Percentiles rank a stretch among this genome's conserved stretches.
These are phyloP conservation scores for Cercospora berteroae DNA, from an alignment of 2,329 filamentous ascomycete genomes.

Conservation along the genomic window DNA sequence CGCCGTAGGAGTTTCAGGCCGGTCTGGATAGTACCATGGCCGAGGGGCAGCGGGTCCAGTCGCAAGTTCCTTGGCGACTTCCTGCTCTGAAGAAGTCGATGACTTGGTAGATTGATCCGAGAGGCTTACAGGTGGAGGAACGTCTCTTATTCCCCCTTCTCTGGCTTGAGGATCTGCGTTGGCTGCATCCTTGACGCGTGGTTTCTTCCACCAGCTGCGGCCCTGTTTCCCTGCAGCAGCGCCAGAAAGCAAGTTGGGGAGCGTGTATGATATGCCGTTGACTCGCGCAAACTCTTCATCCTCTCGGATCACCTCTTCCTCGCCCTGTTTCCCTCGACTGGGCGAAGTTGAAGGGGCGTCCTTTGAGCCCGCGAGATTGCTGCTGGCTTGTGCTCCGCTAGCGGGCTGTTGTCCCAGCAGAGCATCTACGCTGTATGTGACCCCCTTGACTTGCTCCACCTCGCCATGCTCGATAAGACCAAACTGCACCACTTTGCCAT, in stretches of 20 bases:
- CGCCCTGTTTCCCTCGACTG: conserved; percentile 41
- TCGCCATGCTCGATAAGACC: conserved; percentile 89
- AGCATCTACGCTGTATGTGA: conserved; percentile 95
- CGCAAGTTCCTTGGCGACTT: conserved; percentile 81
- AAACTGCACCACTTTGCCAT: conserved; percentile 88
- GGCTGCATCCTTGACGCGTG: conserved; percentile 28
- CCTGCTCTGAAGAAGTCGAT: conserved; percentile 70
- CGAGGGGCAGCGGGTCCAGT: conserved; percentile 57
- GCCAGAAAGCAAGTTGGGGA: conserved; percentile 86
- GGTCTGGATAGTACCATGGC: conserved; percentile 50
- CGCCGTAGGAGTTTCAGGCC: conserved; percentile 53
- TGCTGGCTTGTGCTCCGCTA: conserved; percentile 46
- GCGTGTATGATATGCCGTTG: conserved; percentile 92
- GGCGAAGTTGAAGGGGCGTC: conserved; percentile 38
- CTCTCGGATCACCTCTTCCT: conserved; percentile 64
- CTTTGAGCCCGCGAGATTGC: conserved; percentile 38
- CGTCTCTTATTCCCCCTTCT: conserved; percentile 17
- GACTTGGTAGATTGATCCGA: conserved; percentile 69
- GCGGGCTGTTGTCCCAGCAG: conserved; percentile 65
- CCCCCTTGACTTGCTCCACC: conserved; percentile 97
- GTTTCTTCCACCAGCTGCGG: conserved; percentile 32
- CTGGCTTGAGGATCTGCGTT: conserved; percentile 20
- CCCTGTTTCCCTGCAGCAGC: conserved; percentile 21
- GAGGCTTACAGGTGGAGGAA: conserved; percentile 41
- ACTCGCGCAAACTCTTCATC: conserved; percentile 92